Percentiles rank a stretch among this genome's conserved stretches.
These are phyloP conservation scores for Penicillium sp. DNA, from an alignment of 2,329 filamentous ascomycete genomes.

Conservation along the genomic window DNA sequence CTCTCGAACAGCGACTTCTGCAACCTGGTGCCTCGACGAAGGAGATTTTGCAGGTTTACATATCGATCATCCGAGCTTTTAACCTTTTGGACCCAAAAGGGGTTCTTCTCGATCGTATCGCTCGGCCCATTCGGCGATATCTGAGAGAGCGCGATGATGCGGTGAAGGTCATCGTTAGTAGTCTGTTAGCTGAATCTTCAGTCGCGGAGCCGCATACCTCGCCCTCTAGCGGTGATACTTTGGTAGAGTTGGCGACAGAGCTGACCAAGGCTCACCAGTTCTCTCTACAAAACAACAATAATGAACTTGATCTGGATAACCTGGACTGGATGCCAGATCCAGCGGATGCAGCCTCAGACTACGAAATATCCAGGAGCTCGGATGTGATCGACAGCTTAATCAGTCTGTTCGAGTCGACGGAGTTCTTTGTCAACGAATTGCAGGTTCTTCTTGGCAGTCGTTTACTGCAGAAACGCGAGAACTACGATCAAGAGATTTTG, in stretches of 20 bases:
- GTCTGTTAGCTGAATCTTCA: conserved; percentile 53
- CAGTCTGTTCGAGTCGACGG: conserved; percentile 78
- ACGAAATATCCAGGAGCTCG: conserved; percentile 78
- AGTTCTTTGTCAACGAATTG: conserved; percentile 90
- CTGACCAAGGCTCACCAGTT: conserved; percentile 41
- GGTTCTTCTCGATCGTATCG: conserved; percentile 61
- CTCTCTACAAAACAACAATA: conserved; percentile 45
- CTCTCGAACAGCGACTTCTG: conserved; percentile 51
- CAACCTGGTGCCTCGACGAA: conserved; percentile 61
- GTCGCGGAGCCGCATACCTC: conserved; percentile 33
- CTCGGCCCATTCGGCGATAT: conserved; percentile 58
- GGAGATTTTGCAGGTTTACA: conserved; percentile 62
- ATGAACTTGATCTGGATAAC: conserved; percentile 82
- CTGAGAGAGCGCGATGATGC: conserved; percentile 61
- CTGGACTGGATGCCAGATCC: conserved; percentile 92
- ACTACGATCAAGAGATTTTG: conserved; percentile 72
- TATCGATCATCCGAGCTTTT: conserved; percentile 61
- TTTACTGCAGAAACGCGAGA: conserved; percentile 58
- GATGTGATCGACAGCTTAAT: conserved; percentile 91
- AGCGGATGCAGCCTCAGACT: conserved; percentile 85
- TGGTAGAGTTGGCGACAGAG: conserved; percentile 51
- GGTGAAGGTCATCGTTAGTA: conserved; percentile 58
- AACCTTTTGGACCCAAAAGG: conserved; percentile 59
- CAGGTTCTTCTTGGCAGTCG: conserved; percentile 83
- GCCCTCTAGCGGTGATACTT: conserved; percentile 36